These are phyloP conservation scores for Nakaseomyces glabratus DNA, from an alignment of 1,139 yeast genomes.

Conservation along the genomic window DNA sequence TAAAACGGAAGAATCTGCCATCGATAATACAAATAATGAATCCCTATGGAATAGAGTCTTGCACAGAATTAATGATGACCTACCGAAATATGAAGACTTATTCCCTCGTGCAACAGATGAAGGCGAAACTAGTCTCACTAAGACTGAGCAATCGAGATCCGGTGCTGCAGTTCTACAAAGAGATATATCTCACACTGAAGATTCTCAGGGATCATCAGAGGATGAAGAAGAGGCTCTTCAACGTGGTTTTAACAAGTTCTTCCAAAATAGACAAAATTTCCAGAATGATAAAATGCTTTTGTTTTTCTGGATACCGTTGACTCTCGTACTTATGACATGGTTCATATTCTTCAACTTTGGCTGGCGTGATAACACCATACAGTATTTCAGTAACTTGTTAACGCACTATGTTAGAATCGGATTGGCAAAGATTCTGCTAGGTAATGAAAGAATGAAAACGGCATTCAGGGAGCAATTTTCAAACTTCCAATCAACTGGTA, in stretches of 20 bases:
- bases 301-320: constrained; percentile 78
- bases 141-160: not conserved
- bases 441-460: constrained; percentile 57
- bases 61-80: constrained; percentile 48
- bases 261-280: constrained; percentile 55
- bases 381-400: constrained; percentile 28
- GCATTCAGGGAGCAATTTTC: constrained; percentile 37
- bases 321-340: constrained; percentile 44
- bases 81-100: constrained; percentile 76
- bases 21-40: constrained; percentile 10
- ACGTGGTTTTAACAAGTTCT: constrained; percentile 46
- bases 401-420: constrained; percentile 44
- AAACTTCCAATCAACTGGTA: constrained; percentile 21
- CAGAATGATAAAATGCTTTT: constrained; percentile 78
- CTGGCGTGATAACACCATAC: constrained; percentile 28
- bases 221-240: constrained; percentile 41
- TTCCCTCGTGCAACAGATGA: constrained; percentile 42
- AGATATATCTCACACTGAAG: constrained; percentile 14
- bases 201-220: constrained; percentile 20
- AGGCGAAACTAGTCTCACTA: not conserved
- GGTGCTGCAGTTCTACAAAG: not conserved
- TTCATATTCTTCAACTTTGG: constrained; percentile 49
- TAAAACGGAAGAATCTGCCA: not conserved
- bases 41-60: constrained; percentile 58
- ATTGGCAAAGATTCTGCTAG: constrained; percentile 55